phyloP scores from a whole-genome alignment of 768 basidiomycete genomes.

The Vararia minispora region DNA sequence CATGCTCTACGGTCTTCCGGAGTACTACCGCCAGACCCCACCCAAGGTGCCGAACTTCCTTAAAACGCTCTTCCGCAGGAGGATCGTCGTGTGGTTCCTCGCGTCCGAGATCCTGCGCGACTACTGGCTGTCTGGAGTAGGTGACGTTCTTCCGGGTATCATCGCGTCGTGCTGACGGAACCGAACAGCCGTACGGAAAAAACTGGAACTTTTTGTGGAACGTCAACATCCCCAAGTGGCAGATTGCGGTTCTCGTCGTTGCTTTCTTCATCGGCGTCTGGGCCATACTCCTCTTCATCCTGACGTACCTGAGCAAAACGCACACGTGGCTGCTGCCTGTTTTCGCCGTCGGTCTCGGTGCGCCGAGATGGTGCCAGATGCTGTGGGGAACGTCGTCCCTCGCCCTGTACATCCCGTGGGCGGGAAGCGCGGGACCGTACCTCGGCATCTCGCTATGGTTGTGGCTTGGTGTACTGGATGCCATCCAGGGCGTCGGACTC shows the following conservation, averaged over 20 bases:
- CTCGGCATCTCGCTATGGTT: slow-evolving; percentile 86
- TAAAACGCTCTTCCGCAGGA: slow-evolving; percentile 78
- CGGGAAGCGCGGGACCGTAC: slow-evolving; percentile 75
- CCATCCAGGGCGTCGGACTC: slow-evolving; percentile 88
- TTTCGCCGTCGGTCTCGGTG: slow-evolving; percentile 90
- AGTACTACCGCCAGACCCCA: slow-evolving; percentile 86
- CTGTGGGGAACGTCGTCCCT: slow-evolving; percentile 93
- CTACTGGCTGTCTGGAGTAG: slow-evolving; percentile 81
- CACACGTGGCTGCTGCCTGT: slow-evolving; percentile 94
- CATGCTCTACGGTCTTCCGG: slow-evolving; percentile 83
- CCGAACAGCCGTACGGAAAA: slow-evolving; percentile 70
- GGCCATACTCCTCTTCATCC: slow-evolving; percentile 59
- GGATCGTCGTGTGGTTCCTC: slow-evolving; percentile 92
- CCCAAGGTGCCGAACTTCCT: slow-evolving; percentile 93
- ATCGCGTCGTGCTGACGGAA: neutral
- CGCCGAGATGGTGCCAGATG: slow-evolving; percentile 96
- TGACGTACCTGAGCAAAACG: slow-evolving; percentile 83
- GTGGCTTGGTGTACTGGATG: slow-evolving; percentile 92
- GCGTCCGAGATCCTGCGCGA: slow-evolving; percentile 87
- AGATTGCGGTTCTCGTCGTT: slow-evolving; percentile 69
- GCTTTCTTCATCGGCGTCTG: slow-evolving; percentile 84
- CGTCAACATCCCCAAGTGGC: slow-evolving; percentile 72
- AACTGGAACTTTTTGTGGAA: slow-evolving; percentile 95
- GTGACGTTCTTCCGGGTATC: slow-evolving; percentile 22
- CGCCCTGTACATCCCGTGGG: slow-evolving; percentile 91